Evolutionary conservation across 139 green algal genomes (phyloP).

Genomic region (Chlorella sp.): DNA sequence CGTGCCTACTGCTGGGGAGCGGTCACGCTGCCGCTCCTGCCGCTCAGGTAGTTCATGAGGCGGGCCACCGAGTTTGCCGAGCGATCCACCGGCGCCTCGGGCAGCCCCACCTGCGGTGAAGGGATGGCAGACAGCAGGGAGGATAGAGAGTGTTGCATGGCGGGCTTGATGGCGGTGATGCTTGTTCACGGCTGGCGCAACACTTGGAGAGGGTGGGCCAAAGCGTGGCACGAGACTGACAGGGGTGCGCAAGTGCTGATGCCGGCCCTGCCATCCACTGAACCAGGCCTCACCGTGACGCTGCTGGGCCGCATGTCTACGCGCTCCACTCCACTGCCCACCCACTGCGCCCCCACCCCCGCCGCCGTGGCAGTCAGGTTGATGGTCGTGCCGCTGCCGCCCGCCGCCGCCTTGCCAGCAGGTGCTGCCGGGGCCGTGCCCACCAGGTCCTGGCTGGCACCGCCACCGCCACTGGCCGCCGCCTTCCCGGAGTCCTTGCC

Average conservation of each 20-base stretch:
- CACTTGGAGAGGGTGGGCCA: too few relatives aligned
- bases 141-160: too few relatives aligned
- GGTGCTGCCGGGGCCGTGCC: not conserved
- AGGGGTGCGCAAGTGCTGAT: too few relatives aligned
- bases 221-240: too few relatives aligned
- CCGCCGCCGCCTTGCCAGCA: not conserved
- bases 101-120: conserved; percentile 3
- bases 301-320: conserved; percentile 25
- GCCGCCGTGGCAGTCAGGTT: conserved; percentile 14
- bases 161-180: too few relatives aligned
- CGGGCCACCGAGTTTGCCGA: conserved; percentile 2
- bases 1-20: not conserved
- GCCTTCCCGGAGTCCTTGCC: conserved; percentile 1
- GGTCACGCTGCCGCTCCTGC: not conserved
- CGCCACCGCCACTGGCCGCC: too few relatives aligned
- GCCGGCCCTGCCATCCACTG: not conserved
- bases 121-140: not conserved
- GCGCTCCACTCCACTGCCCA: not conserved
- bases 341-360: not conserved
- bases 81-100: not conserved
- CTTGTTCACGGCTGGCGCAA: too few relatives aligned
- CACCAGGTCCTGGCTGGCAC: not conserved
- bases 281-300: not conserved
- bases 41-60: conserved; percentile 10
- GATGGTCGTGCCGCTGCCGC: not conserved